phyloP scores from a whole-genome alignment of 495 filamentous ascomycete species.

The Parmelia sp. region DNA sequence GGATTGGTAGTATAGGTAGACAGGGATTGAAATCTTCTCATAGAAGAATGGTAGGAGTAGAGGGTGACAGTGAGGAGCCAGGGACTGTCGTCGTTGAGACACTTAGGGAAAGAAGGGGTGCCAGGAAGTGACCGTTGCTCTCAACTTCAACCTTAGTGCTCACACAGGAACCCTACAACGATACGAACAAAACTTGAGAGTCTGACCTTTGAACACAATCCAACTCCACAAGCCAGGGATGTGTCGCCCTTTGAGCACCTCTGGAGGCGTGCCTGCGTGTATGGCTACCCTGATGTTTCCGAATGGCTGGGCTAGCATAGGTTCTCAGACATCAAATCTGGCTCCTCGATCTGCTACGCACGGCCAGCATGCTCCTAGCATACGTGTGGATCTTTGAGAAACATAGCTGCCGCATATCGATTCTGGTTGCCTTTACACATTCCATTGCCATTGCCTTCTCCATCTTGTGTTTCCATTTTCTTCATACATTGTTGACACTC shows the following conservation, averaged over 20 bases:
- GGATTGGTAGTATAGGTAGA: background rate
- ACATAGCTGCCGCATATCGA: no score
- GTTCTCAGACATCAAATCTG: no score
- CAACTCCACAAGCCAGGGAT: background rate
- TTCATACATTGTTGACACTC: background rate
- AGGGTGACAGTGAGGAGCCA: background rate
- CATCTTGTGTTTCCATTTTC: no score
- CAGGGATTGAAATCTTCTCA: background rate
- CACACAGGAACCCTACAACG: no score
- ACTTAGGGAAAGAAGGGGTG: background rate
- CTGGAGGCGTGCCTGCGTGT: background rate
- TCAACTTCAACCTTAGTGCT: background rate
- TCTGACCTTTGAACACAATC: background rate
- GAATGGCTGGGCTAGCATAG: no score
- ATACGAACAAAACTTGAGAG: background rate
- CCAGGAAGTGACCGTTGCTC: background rate
- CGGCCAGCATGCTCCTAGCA: no score
- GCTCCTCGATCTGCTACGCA: no score
- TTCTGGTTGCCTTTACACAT: no score
- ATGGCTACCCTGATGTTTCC: no score
- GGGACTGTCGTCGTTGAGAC: background rate
- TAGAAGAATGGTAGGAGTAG: background rate
- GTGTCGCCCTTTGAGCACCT: background rate
- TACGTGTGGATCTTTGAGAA: no score
- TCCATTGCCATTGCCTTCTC: no score